Percentiles rank a stretch among this genome's conserved stretches.
Conservation (phyloP, 1,139 yeast species). For the Blastobotrys aristatus region DNA sequence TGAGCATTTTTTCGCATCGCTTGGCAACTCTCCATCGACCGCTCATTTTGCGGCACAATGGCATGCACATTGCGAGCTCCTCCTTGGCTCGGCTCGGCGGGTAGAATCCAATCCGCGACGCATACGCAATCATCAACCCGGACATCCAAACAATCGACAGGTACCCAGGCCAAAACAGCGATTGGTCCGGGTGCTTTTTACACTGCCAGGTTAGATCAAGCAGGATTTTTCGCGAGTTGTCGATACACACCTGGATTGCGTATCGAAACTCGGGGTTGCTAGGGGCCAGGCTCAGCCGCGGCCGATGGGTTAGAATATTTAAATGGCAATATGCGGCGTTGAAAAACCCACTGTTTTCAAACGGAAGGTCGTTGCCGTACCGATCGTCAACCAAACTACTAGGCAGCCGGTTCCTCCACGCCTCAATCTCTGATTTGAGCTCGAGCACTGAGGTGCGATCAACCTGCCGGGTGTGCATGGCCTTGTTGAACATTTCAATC, state of each 20-base stretch:
- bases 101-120: constrained; percentile 15
- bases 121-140: constrained; percentile 18
- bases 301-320: constrained; percentile 15
- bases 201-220: constrained; percentile 11
- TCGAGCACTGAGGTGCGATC: constrained; percentile 13
- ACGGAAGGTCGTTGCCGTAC: constrained; percentile 8
- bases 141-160: constrained; percentile 19
- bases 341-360: constrained; percentile 17
- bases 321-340: constrained; percentile 16
- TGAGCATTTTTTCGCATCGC: constrained; percentile 14
- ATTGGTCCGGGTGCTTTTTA: constrained; percentile 10
- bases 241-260: constrained; percentile 17
- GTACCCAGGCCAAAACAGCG: constrained; percentile 19
- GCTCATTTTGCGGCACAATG: constrained; percentile 15
- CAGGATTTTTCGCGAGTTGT: constrained; percentile 13
- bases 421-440: constrained; percentile 18
- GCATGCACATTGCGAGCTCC: constrained; percentile 16
- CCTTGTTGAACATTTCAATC: constrained; percentile 17
- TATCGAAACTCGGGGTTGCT: constrained; percentile 16
- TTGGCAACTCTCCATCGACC: constrained; percentile 17
- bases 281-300: constrained; percentile 16
- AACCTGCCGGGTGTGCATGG: constrained; percentile 14
- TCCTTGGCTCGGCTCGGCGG: constrained; percentile 10
- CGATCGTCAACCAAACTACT: constrained; percentile 10
- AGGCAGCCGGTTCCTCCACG: constrained; percentile 18